Conservation (phyloP, 352 stramenopile species). For the Hyaloperonospora brassicae region DNA sequence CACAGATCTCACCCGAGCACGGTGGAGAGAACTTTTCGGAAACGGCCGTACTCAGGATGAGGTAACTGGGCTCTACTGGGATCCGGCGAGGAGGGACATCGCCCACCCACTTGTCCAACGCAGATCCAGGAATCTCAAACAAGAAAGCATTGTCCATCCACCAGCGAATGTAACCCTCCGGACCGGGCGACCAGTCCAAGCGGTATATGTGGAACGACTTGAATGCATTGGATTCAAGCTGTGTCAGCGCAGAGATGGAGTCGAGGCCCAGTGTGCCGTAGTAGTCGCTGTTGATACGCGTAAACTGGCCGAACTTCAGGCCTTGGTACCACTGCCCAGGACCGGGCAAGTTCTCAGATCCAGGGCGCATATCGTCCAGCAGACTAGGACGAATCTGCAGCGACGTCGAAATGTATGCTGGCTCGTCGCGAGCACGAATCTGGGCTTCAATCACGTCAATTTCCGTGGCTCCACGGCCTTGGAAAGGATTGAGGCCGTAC, state of each 20-base stretch:
- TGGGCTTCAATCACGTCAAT: constrained; percentile 94
- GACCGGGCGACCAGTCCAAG: constrained; percentile 91
- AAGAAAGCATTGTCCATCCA: constrained; percentile 91
- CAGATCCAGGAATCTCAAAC: constrained; percentile 87
- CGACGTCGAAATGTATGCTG: constrained; percentile 89
- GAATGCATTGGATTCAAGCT: constrained; percentile 89
- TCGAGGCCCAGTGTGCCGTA: constrained; percentile 92
- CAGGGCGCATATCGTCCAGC: constrained; percentile 51
- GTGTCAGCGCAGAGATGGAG: constrained; percentile 90
- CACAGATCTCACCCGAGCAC: constrained; percentile 88
- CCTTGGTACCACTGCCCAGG: constrained; percentile 88
- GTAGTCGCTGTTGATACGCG: constrained; percentile 91
- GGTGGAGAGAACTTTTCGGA: constrained; percentile 92
- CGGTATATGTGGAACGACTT: constrained; percentile 90
- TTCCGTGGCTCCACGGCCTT: constrained; percentile 92
- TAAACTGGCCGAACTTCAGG: constrained; percentile 79
- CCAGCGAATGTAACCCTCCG: constrained; percentile 89
- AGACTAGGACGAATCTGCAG: constrained; percentile 87
- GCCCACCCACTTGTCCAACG: constrained; percentile 74
- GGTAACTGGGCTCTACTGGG: constrained; percentile 92
- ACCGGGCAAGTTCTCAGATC: constrained; percentile 39
- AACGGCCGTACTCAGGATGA: constrained; percentile 97
- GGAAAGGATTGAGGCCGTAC: constrained; percentile 86
- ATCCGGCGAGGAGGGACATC: constrained; percentile 76
- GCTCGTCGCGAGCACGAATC: constrained; percentile 78